phyloP scores from a whole-genome alignment of 2,329 filamentous ascomycete species.

The Neoarthrinium moseri region DNA sequence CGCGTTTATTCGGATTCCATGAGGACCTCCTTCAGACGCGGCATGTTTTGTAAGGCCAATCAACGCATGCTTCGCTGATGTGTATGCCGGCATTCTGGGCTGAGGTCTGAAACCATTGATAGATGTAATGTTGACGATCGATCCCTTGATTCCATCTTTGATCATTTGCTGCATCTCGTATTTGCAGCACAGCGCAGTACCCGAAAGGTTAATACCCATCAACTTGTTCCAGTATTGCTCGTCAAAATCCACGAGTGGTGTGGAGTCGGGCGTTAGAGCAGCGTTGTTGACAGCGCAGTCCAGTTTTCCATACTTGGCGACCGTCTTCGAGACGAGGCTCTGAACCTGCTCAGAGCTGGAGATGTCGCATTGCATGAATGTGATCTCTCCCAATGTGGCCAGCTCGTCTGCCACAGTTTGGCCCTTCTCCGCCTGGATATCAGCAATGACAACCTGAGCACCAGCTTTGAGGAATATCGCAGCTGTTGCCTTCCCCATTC shows the following conservation, averaged over 20 bases:
- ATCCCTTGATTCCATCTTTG: slow-evolving; percentile 24
- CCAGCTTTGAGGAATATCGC: slow-evolving; percentile 22
- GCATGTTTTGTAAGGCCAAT: slow-evolving; percentile 40
- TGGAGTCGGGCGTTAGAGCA: slow-evolving; percentile 25
- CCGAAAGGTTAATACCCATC: slow-evolving; percentile 37
- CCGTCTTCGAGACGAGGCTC: slow-evolving; percentile 25
- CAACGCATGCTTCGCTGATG: slow-evolving; percentile 39
- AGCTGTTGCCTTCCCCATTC: slow-evolving; percentile 29
- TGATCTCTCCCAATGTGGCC: slow-evolving; percentile 15
- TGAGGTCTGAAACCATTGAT: slow-evolving; percentile 34
- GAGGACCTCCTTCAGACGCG: slow-evolving; percentile 28
- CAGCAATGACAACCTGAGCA: slow-evolving; percentile 21
- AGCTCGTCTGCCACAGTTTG: slow-evolving; percentile 14
- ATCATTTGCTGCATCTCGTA: slow-evolving; percentile 40
- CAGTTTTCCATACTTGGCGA: slow-evolving; percentile 32
- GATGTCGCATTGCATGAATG: slow-evolving; percentile 24
- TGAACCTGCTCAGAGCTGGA: slow-evolving; percentile 16
- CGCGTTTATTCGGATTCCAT: slow-evolving; percentile 34
- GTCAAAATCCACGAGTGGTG: slow-evolving; percentile 28
- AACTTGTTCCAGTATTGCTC: slow-evolving; percentile 34
- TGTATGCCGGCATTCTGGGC: slow-evolving; percentile 38
- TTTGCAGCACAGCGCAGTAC: slow-evolving; percentile 36
- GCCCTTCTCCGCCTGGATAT: slow-evolving; percentile 17
- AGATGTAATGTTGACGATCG: slow-evolving; percentile 40
- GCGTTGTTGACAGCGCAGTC: slow-evolving; percentile 42